Evolutionary conservation across 441 rosid genomes (phyloP).

Genomic region (Erodium chrysanthum): DNA sequence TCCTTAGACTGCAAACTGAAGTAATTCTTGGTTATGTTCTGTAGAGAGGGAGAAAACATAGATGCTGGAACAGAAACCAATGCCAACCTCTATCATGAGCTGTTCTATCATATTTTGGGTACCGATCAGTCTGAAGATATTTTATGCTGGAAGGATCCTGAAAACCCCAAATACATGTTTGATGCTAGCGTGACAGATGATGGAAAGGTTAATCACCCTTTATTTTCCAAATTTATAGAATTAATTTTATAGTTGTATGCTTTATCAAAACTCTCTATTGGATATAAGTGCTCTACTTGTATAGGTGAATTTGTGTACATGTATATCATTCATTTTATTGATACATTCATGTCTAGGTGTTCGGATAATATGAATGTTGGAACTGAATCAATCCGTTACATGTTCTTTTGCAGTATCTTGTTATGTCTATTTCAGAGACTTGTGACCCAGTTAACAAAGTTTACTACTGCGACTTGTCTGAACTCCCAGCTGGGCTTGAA

Average conservation of each 20-base stretch:
- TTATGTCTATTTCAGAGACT: constrained; percentile 44
- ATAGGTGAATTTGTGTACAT: not conserved
- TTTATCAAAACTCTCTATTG: too few relatives aligned
- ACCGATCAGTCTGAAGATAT: constrained; percentile 77
- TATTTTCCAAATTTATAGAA: not conserved
- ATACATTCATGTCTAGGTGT: too few relatives aligned
- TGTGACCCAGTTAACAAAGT: constrained; percentile 87
- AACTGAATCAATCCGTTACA: constrained; percentile 8
- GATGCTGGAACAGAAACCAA: constrained; percentile 96
- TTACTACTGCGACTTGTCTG: constrained; percentile 68
- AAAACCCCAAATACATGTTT: constrained; percentile 56
- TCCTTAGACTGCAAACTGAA: not conserved
- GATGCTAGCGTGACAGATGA: constrained; percentile 57
- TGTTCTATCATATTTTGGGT: constrained; percentile 77
- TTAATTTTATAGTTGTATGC: too few relatives aligned
- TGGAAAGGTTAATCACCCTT: constrained; percentile 49
- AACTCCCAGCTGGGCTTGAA: constrained; percentile 57
- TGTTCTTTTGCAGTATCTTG: constrained; percentile 53
- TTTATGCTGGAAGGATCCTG: constrained; percentile 81
- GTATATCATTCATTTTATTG: not conserved
- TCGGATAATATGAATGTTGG: not conserved
- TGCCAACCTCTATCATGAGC: constrained; percentile 61
- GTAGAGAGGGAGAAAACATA: constrained; percentile 62
- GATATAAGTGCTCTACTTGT: not conserved
- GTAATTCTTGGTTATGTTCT: constrained; percentile 14